Evolutionary conservation across 345 rosid species (phyloP).

Genomic region (Draba incana): DNA sequence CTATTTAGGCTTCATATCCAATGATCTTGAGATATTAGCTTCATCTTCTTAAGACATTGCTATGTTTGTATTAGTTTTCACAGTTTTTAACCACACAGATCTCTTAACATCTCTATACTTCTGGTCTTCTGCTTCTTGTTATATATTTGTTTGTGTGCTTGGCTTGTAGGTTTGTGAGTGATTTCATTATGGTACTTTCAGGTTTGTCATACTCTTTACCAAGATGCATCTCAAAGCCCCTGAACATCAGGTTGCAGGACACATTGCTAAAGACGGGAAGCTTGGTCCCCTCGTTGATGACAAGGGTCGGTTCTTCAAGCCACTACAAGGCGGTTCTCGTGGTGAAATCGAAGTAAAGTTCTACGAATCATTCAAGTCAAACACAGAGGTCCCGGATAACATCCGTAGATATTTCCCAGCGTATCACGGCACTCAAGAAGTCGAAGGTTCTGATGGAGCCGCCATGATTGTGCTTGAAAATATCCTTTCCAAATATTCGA

Average conservation of each 20-base stretch:
- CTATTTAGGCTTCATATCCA: background rate
- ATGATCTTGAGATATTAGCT: background rate
- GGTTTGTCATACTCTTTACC: slow-evolving; percentile 26
- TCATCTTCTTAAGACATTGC: background rate
- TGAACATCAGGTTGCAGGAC: slow-evolving; percentile 98
- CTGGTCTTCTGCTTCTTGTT: background rate
- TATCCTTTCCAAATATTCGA: slow-evolving; percentile 41
- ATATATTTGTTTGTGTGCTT: background rate
- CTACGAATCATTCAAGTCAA: slow-evolving; percentile 64
- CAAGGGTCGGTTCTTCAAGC: slow-evolving; percentile 88
- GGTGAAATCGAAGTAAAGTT: slow-evolving; percentile 75
- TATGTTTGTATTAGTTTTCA: background rate
- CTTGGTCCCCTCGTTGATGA: slow-evolving; percentile 86
- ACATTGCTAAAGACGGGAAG: slow-evolving; percentile 59
- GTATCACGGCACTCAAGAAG: slow-evolving; percentile 66
- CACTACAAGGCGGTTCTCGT: slow-evolving; percentile 71
- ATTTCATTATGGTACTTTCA: slow-evolving; percentile 9
- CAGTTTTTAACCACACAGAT: background rate
- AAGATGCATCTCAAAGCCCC: slow-evolving; percentile 77
- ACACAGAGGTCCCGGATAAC: slow-evolving; percentile 61
- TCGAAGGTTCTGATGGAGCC: slow-evolving; percentile 86
- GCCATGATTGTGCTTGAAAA: slow-evolving; percentile 72
- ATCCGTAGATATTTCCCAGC: slow-evolving; percentile 71
- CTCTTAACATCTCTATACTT: background rate
- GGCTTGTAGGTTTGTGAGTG: slow-evolving; percentile 4